Conservation (phyloP, 306 rosid genomes). For the Malus orientalis region DNA sequence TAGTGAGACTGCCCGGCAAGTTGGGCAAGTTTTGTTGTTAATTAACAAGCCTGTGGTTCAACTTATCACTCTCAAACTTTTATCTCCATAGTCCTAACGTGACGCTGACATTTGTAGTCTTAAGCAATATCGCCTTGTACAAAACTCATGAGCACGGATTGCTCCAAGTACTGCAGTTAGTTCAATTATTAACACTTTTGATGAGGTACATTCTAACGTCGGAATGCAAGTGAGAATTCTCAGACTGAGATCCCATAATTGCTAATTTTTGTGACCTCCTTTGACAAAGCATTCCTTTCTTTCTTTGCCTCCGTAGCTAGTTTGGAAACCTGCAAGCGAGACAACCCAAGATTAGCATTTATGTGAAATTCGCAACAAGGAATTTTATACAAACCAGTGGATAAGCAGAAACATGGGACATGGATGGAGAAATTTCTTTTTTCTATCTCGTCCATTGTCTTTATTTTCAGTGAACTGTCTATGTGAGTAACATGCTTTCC, state of each 20-base stretch:
- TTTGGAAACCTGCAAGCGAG: conserved; percentile 54
- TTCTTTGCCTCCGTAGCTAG: conserved; percentile 69
- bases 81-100: neutral
- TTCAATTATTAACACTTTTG: conserved; percentile 3
- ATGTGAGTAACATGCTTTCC: too few relatives aligned
- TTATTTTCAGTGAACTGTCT: too few relatives aligned
- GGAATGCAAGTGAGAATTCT: conserved; percentile 15
- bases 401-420: neutral
- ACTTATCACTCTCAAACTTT: neutral
- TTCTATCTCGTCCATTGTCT: too few relatives aligned
- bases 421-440: neutral
- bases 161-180: neutral
- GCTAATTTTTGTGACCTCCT: conserved; percentile 74
- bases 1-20: neutral
- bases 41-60: neutral
- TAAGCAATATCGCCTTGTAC: neutral
- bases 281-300: conserved; percentile 54
- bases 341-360: conserved; percentile 19
- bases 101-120: neutral
- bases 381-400: neutral
- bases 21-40: neutral
- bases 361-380: neutral
- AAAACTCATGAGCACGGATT: neutral
- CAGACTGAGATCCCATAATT: conserved; percentile 83
- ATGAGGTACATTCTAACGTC: neutral